phyloP scores from a whole-genome alignment of 139 green algal genomes.

The Chlorella sorokiniana region DNA sequence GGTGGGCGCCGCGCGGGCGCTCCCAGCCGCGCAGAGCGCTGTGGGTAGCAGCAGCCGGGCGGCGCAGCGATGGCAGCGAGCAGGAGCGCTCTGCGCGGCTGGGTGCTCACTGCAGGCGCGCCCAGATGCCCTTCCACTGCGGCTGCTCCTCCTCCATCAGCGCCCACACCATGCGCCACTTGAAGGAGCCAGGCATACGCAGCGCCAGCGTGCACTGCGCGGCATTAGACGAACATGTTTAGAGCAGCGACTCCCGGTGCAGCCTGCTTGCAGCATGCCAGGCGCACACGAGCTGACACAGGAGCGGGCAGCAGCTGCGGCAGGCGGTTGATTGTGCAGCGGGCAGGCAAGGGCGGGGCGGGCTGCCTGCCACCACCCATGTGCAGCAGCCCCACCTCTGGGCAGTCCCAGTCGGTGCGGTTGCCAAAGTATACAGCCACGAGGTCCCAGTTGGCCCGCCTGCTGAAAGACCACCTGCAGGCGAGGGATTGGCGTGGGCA shows the following conservation, averaged over 20 bases:
- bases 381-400: background rate
- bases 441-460: conserved; percentile 8
- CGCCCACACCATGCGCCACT: conserved; percentile 28
- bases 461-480: conserved; percentile 6
- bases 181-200: conserved; percentile 6
- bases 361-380: background rate
- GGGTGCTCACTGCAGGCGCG: background rate
- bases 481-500: background rate
- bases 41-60: too few relatives aligned
- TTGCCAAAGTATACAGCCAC: conserved; percentile 23
- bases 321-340: background rate
- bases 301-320: background rate
- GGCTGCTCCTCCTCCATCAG: background rate
- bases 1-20: too few relatives aligned
- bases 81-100: too few relatives aligned
- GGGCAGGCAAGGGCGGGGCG: background rate
- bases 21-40: too few relatives aligned
- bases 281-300: background rate
- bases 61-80: too few relatives aligned
- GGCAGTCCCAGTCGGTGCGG: background rate
- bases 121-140: conserved; percentile 8
- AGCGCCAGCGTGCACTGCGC: conserved; percentile 24
- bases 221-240: background rate
- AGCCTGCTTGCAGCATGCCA: background rate
- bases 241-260: background rate